Conservation (phyloP, 2,329 filamentous ascomycete species). For the Diplodia scrobiculata region DNA sequence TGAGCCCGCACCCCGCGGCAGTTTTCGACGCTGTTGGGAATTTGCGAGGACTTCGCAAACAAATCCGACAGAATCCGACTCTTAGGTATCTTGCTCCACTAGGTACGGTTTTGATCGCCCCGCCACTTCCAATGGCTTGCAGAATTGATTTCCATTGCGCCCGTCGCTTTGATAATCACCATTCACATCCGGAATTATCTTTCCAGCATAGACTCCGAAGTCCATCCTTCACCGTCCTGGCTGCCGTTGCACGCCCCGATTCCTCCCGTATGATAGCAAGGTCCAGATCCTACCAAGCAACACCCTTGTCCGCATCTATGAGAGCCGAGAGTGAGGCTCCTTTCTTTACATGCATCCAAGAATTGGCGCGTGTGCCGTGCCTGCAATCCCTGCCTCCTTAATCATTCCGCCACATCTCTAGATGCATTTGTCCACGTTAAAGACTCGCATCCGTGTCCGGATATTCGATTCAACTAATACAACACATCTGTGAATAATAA, state of each 20-base stretch:
- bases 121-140: background rate
- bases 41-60: background rate
- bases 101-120: background rate
- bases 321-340: background rate
- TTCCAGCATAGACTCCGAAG: background rate
- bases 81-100: background rate
- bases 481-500: no score
- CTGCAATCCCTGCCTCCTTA: background rate
- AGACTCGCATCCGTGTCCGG: background rate
- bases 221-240: background rate
- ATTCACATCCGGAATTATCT: background rate
- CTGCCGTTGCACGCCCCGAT: background rate
- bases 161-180: background rate
- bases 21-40: no score
- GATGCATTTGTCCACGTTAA: no score
- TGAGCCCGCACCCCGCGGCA: background rate
- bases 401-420: background rate
- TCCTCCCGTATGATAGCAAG: background rate
- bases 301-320: background rate
- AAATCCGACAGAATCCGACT: slow-evolving; percentile 9
- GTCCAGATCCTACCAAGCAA: slow-evolving; percentile 1
- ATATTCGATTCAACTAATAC: no score
- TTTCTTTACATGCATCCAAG: slow-evolving; percentile 12
- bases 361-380: background rate
- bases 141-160: slow-evolving; percentile 12